Percentiles rank a stretch among this genome's conserved stretches.
Evolutionary conservation across 2,329 filamentous ascomycete genomes (phyloP).

Genomic region (Dactylellina sp.): DNA sequence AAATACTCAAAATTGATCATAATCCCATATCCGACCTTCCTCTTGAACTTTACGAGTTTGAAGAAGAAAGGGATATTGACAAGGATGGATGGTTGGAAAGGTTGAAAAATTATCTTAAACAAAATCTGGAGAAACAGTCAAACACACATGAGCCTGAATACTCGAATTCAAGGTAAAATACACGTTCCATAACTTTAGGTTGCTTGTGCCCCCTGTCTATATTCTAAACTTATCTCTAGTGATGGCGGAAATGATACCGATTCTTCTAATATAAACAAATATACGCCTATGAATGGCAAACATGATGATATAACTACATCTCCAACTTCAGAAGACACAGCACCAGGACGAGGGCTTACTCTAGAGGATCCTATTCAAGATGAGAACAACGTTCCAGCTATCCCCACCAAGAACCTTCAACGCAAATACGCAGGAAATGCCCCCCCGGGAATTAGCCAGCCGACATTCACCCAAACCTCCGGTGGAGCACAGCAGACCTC

Average conservation of each 20-base stretch:
- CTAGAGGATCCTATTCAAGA: conserved; percentile 17
- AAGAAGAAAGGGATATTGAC: conserved; percentile 57
- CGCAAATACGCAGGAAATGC: conserved; percentile 34
- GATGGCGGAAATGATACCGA: conserved; percentile 54
- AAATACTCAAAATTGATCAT: conserved; percentile 60
- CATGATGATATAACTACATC: conserved; percentile 4
- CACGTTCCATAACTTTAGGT: neutral
- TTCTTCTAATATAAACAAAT: conserved; percentile 39
- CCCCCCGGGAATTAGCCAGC: neutral
- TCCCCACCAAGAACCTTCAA: conserved; percentile 51
- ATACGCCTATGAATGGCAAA: neutral
- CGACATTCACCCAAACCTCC: neutral
- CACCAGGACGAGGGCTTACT: conserved; percentile 12
- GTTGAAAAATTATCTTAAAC: conserved; percentile 58
- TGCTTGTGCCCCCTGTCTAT: neutral
- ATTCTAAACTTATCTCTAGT: conserved; percentile 11
- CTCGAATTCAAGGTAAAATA: conserved; percentile 59
- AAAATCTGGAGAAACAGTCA: conserved; percentile 51
- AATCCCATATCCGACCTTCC: conserved; percentile 59
- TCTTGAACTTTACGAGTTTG: conserved; percentile 57
- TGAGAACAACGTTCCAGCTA: conserved; percentile 30
- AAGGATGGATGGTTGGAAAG: conserved; percentile 59
- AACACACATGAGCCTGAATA: conserved; percentile 54
- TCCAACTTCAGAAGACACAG: conserved; percentile 9
- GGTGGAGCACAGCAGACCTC: neutral